phyloP scores from a whole-genome alignment of 768 basidiomycete species.

The Boletus vinaceobasis region DNA sequence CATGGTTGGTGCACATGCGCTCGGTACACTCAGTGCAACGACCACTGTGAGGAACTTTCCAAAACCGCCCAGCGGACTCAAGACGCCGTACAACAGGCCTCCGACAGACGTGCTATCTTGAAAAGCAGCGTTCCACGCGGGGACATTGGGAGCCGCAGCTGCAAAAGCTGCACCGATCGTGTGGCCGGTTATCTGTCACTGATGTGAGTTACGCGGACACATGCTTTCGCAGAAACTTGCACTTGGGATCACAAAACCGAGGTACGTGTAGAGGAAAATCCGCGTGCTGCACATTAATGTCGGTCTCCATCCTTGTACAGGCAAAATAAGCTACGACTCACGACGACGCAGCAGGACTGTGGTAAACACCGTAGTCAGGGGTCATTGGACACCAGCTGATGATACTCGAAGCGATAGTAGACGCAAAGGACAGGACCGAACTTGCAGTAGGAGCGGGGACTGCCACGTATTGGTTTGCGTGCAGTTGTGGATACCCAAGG shows the following conservation, averaged over 20 bases:
- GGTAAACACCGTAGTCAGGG: slow-evolving; percentile 49
- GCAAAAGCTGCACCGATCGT: slow-evolving; percentile 46
- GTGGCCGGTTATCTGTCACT: slow-evolving; percentile 36
- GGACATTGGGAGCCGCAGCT: slow-evolving; percentile 37
- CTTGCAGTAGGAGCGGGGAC: slow-evolving; percentile 34
- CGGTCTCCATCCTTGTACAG: background rate
- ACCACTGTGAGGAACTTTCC: slow-evolving; percentile 48
- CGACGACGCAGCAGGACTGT: slow-evolving; percentile 56
- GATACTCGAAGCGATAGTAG: slow-evolving; percentile 42
- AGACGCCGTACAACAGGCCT: slow-evolving; percentile 39
- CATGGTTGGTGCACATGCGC: slow-evolving; percentile 57
- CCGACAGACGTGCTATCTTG: slow-evolving; percentile 42
- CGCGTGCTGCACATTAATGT: slow-evolving; percentile 25
- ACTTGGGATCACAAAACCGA: slow-evolving; percentile 41
- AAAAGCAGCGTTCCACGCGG: slow-evolving; percentile 40
- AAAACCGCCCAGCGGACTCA: slow-evolving; percentile 40
- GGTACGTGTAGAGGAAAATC: slow-evolving; percentile 45
- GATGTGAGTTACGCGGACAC: background rate
- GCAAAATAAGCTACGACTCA: slow-evolving; percentile 24
- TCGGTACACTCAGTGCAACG: slow-evolving; percentile 51
- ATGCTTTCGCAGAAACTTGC: slow-evolving; percentile 25
- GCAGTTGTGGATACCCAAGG: slow-evolving; percentile 65
- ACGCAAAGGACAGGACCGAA: slow-evolving; percentile 41
- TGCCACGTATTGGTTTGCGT: slow-evolving; percentile 36
- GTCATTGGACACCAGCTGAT: slow-evolving; percentile 44